Evolutionary conservation across 2,329 filamentous ascomycete species (phyloP), one percentile per base, ranked within the genome.

Genomic region (Colletotrichum trifolii): DNA sequence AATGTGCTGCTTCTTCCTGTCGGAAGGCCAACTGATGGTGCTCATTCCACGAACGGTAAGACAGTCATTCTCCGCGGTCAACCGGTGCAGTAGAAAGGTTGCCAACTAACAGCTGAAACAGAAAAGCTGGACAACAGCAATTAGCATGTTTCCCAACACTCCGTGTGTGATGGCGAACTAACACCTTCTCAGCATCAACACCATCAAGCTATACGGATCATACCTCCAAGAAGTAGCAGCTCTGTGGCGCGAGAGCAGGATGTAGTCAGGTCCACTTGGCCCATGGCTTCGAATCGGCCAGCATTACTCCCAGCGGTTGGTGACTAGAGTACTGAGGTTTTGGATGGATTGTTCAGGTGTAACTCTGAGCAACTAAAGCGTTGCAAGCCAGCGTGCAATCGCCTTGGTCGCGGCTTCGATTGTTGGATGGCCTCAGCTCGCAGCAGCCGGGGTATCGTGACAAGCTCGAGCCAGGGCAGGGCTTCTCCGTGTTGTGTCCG

Each of bases 121-220:
- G 96, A 98, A 87, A 97, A 97, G 86, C 85, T 99, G 61, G 96
- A 99, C 79, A 94, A 91, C 86, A 89, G 87, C 75, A 99, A 99
- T 81, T 99, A 99, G 61, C 60, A n/a, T 49, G 61, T 50, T 5
- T 2, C 12, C 1, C 6, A 12, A 12, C 4, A n/a, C 33, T 8
- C 2, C 6, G 4, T 9, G 0, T 6, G 7, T 5, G 3, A 8
- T n/a, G 3, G 3, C 3, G 1, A 5, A 39, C 57, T 64, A 34
- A 64, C 42, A 4, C 9, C 13, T 2, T 2, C 2, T 15, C 40
- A 64, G 61, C 78, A 96, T 99, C 74, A 94, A 98, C 83, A 96
- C 96, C 52, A 97, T 92, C 73, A 99, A 99, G 87, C 81, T 98
- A 68, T 81, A 98, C 63, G 96, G 96, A 50, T 92, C 95, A 3